Base-by-base conservation (phyloP, 257 asterid genomes). In the Oldenlandia corymbosa region DNA sequence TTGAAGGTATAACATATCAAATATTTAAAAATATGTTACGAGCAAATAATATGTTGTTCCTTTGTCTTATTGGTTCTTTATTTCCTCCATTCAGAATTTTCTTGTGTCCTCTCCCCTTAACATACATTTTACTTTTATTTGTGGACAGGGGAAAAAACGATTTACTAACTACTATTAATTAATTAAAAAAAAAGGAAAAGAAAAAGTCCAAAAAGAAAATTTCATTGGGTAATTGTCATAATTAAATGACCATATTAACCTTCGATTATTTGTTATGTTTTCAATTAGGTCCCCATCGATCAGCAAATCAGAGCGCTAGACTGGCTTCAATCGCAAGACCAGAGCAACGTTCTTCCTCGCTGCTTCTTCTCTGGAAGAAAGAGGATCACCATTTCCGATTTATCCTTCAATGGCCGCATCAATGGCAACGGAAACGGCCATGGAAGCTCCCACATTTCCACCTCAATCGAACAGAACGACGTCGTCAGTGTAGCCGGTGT, bases 321-420 rank as follows among this genome's bases (percentile, higher is more conserved):
- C 24, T 93, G 99, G 99, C 96, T 93, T 18, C 86, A 80, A 50
- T 84, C 90, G 7, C 99, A 93, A 72, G 68, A 60, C 51, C 80
- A 79, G 11, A 55, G 42, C 34, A 58, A 65, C 47, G 64, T 63
- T 61, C 88, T 87, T 41, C 97, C 99, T 10, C 95, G 99, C 36
- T 87, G 95, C 63, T 93, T 73, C 72, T 93, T 93, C 82, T 90
- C 99, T 60, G 88, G 96, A 53, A 80, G 99, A 52, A 90, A 85
- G 60, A 69, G 78, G 43, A 52, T 49, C 71, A 24, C 71, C 20
- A 30, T 50, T 17, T 45, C 77, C 28, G 77, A 58, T 12, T 24
- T 62, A 46, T 76, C 84, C n/a, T 37, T 56, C 9, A 56, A 56
- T 37, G 61, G 61, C 23, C 60, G 20, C 51, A 27, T 16, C 64